Evolutionary conservation across 371 early-diverging fungal genomes (phyloP).

Genomic region (Haplosporangium sp.): DNA sequence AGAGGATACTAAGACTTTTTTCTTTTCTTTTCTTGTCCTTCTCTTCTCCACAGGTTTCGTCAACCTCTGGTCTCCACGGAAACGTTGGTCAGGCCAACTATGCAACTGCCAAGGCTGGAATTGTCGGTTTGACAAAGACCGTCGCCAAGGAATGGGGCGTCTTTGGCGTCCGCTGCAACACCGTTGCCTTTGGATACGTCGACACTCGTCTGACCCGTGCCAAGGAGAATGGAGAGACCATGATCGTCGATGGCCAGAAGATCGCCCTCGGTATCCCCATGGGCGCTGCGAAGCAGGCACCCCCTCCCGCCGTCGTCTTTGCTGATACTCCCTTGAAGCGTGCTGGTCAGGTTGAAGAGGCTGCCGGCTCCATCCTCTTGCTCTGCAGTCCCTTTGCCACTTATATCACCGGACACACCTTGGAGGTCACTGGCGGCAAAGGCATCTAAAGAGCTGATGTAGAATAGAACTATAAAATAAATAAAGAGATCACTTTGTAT

Average conservation of each 20-base stretch:
- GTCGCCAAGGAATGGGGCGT: slow-evolving; percentile 72
- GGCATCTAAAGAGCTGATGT: slow-evolving; percentile 62
- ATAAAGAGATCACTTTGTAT: no score
- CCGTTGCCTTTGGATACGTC: slow-evolving; percentile 74
- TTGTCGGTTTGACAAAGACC: slow-evolving; percentile 70
- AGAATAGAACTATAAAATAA: not conserved
- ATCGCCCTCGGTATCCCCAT: slow-evolving; percentile 76
- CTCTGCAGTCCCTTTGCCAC: slow-evolving; percentile 72
- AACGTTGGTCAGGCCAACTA: slow-evolving; percentile 75
- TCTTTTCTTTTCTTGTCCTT: not conserved
- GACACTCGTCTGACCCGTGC: slow-evolving; percentile 78
- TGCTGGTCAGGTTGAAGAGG: slow-evolving; percentile 74
- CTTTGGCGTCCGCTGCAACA: slow-evolving; percentile 73
- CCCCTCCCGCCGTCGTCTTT: slow-evolving; percentile 55
- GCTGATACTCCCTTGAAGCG: slow-evolving; percentile 74
- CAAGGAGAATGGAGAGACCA: slow-evolving; percentile 74
- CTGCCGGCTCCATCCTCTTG: slow-evolving; percentile 72
- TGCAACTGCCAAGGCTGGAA: slow-evolving; percentile 71
- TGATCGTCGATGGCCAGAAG: slow-evolving; percentile 75
- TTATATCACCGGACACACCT: slow-evolving; percentile 73
- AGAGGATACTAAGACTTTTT: not conserved
- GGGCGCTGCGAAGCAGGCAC: slow-evolving; percentile 57
- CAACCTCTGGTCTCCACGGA: slow-evolving; percentile 76
- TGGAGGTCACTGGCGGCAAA: slow-evolving; percentile 78
- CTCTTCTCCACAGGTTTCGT: slow-evolving; percentile 62